These are phyloP conservation scores for Hippophae rhamnoides DNA, from an alignment of 306 rosid species.

Conservation along the genomic window DNA sequence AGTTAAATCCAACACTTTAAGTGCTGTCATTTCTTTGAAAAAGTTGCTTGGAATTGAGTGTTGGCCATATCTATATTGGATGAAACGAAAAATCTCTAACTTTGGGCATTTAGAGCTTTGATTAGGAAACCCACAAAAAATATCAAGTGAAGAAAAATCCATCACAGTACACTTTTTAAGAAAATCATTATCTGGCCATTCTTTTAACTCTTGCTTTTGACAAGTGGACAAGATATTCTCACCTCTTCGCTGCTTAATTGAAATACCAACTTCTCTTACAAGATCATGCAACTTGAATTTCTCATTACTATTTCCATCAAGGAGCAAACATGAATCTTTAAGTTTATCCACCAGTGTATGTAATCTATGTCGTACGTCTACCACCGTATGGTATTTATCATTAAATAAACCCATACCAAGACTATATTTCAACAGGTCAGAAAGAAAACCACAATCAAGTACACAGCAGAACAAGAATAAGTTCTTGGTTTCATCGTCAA, in stretches of 20 bases:
- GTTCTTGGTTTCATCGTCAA: conserved; percentile 6
- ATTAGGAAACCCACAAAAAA: background rate
- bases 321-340: conserved; percentile 17
- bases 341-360: conserved; percentile 12
- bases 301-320: background rate
- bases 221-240: conserved; percentile 7
- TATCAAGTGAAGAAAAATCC: background rate
- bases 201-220: conserved; percentile 4
- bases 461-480: conserved; percentile 19
- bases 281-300: conserved; percentile 14
- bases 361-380: conserved; percentile 6
- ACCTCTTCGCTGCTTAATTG: background rate
- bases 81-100: background rate
- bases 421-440: conserved; percentile 27
- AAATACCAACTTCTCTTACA: conserved; percentile 13
- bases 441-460: background rate
- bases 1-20: conserved; percentile 21
- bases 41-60: conserved; percentile 11
- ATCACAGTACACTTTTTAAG: conserved; percentile 11
- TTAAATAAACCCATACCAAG: conserved; percentile 19
- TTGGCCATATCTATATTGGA: background rate
- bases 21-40: conserved; percentile 12
- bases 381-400: background rate
- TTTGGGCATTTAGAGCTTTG: background rate
- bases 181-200: conserved; percentile 7